Evolutionary conservation across 164 flowering plant genomes (phyloP).

Genomic region (Saururus chinensis): DNA sequence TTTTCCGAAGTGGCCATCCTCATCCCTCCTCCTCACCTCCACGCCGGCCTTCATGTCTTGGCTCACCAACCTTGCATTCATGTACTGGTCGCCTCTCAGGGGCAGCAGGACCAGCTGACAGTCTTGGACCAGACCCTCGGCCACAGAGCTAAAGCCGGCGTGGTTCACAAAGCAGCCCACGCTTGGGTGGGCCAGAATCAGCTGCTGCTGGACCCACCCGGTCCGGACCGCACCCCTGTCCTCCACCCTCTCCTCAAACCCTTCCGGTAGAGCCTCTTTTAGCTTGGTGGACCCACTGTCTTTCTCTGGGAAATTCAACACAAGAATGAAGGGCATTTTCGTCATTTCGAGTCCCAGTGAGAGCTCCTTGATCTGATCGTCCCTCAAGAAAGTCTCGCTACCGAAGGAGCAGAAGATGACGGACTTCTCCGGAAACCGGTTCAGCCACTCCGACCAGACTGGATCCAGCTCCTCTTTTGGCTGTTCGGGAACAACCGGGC

Average conservation of each 20-base stretch:
- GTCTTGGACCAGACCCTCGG: constrained; percentile 32
- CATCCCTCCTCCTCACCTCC: constrained; percentile 37
- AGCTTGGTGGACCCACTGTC: neutral
- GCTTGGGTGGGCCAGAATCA: constrained; percentile 26
- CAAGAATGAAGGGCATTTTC: constrained; percentile 10
- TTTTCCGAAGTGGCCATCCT: constrained; percentile 31
- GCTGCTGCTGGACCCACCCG: constrained; percentile 19
- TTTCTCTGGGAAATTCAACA: constrained; percentile 3
- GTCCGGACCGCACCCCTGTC: constrained; percentile 10
- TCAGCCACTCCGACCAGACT: constrained; percentile 12
- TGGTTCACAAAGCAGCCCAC: constrained; percentile 52
- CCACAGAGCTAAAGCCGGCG: constrained; percentile 38
- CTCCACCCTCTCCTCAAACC: constrained; percentile 14
- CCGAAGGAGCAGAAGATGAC: constrained; percentile 15
- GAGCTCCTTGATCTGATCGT: constrained; percentile 10
- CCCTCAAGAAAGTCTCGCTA: constrained; percentile 6
- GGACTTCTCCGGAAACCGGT: constrained; percentile 4
- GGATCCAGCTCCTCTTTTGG: neutral
- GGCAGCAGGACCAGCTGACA: constrained; percentile 43
- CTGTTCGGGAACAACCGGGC: constrained; percentile 1
- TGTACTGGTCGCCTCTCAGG: constrained; percentile 25
- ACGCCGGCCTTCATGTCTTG: constrained; percentile 32
- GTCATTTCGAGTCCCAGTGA: constrained; percentile 12
- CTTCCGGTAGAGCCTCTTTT: constrained; percentile 8
- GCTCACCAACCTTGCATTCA: constrained; percentile 31